Conservation (phyloP, 208 protist genomes). For the Borovskyia barvae region DNA sequence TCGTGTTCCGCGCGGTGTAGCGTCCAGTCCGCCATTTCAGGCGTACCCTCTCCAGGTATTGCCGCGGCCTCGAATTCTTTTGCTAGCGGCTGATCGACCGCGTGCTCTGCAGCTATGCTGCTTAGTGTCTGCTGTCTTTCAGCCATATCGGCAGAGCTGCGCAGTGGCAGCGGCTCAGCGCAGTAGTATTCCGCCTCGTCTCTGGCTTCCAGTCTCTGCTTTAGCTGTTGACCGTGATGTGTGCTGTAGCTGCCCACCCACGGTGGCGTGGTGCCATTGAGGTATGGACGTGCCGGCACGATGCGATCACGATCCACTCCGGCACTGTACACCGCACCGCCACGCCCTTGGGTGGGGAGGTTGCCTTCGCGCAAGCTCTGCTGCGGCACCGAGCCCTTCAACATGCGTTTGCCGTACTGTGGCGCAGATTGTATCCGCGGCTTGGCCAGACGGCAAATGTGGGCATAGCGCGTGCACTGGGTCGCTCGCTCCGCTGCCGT, state of each 20-base stretch:
- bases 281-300: conserved; percentile 43
- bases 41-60: not conserved
- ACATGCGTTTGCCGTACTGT: conserved; percentile 26
- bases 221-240: conserved; percentile 25
- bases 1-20: not conserved
- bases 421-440: conserved; percentile 30
- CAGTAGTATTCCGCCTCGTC: conserved; percentile 34
- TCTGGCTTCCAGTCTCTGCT: conserved; percentile 7
- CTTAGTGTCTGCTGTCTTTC: conserved; percentile 12
- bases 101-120: conserved; percentile 16
- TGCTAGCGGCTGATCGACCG: not conserved
- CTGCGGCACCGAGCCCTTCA: conserved; percentile 48
- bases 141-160: conserved; percentile 5
- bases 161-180: not conserved
- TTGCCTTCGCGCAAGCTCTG: conserved; percentile 27
- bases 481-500: conserved; percentile 18
- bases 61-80: not conserved
- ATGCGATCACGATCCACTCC: conserved; percentile 84
- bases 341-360: conserved; percentile 48
- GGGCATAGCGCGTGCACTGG: conserved; percentile 16
- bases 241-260: conserved; percentile 72
- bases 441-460: conserved; percentile 42
- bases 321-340: conserved; percentile 50
- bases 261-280: conserved; percentile 33
- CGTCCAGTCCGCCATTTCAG: not conserved